These are phyloP conservation scores for Recurvomyces mirabilis DNA, from an alignment of 495 filamentous ascomycete species.

Conservation along the genomic window DNA sequence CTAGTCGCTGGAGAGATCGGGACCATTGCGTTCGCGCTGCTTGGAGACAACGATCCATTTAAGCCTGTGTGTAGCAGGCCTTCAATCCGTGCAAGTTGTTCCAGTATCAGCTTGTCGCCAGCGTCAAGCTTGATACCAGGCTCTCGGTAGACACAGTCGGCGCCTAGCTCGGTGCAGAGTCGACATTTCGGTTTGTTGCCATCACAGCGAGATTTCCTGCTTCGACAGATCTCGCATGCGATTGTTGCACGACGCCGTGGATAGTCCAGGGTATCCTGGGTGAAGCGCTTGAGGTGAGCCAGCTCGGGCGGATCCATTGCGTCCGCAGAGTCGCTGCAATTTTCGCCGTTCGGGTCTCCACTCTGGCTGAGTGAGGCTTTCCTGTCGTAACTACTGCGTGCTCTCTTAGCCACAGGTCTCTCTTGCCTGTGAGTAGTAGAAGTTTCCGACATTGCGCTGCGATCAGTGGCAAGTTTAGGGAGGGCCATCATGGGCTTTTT, in stretches of 20 bases:
- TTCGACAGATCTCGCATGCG: constrained; percentile 72
- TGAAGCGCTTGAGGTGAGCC: constrained; percentile 4
- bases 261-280: constrained; percentile 25
- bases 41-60: too few species aligned
- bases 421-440: too few species aligned
- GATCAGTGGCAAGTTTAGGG: too few species aligned
- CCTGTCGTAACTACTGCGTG: constrained; percentile 14
- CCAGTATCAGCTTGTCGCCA: constrained; percentile 73
- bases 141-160: constrained; percentile 73
- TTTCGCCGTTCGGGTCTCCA: too few species aligned
- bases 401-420: constrained; percentile 14
- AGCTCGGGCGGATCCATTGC: constrained; percentile 7
- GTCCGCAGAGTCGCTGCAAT: too few species aligned
- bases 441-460: too few species aligned
- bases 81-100: constrained; percentile 65
- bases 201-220: constrained; percentile 73
- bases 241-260: constrained; percentile 32
- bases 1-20: constrained; percentile 55
- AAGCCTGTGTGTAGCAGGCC: constrained; percentile 62
- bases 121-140: constrained; percentile 81
- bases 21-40: too few species aligned
- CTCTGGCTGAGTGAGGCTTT: neutral
- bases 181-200: constrained; percentile 74
- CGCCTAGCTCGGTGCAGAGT: constrained; percentile 69
- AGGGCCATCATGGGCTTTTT: too few species aligned